A percentile compares a stretch with the other conserved stretches of the same genome.
phyloP scores from a whole-genome alignment of 2,329 filamentous ascomycete species.

The Zasmidium cellare region DNA sequence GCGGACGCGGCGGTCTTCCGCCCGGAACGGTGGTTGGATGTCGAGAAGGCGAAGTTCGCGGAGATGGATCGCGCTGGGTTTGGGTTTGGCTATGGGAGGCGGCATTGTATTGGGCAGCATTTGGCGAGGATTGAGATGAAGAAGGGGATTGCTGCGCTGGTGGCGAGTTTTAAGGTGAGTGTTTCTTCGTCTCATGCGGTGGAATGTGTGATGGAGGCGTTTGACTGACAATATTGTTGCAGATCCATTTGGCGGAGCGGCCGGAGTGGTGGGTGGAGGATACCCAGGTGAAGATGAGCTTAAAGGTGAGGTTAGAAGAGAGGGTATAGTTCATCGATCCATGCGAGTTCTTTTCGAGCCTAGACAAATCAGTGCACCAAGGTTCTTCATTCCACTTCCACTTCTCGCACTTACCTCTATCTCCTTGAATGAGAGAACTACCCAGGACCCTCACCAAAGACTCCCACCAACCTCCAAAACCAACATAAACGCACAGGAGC shows the following conservation, averaged over 20 bases:
- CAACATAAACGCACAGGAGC: no score
- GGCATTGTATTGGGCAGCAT: conserved; percentile 48
- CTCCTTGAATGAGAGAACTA: no score
- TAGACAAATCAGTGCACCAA: no score
- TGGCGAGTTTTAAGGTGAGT: conserved; percentile 6
- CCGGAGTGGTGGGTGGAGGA: background rate
- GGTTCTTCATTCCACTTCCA: no score
- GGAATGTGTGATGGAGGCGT: no score
- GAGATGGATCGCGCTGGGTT: conserved; percentile 47
- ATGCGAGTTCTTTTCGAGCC: no score
- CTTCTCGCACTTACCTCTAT: no score
- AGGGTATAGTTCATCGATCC: no score
- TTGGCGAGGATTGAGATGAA: conserved; percentile 41
- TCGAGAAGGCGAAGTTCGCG: conserved; percentile 27
- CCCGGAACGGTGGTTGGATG: conserved; percentile 52
- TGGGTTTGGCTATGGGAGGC: conserved; percentile 47
- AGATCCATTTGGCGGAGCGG: background rate
- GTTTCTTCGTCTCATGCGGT: background rate
- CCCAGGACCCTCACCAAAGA: no score
- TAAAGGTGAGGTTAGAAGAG: background rate
- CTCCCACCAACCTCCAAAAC: no score
- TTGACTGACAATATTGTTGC: background rate
- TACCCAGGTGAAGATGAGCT: background rate
- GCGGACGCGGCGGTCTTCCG: conserved; percentile 43
- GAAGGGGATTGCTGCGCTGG: conserved; percentile 18